phyloP scores from a whole-genome alignment of 1,139 yeast genomes.

The Hansenula lynferdii region DNA sequence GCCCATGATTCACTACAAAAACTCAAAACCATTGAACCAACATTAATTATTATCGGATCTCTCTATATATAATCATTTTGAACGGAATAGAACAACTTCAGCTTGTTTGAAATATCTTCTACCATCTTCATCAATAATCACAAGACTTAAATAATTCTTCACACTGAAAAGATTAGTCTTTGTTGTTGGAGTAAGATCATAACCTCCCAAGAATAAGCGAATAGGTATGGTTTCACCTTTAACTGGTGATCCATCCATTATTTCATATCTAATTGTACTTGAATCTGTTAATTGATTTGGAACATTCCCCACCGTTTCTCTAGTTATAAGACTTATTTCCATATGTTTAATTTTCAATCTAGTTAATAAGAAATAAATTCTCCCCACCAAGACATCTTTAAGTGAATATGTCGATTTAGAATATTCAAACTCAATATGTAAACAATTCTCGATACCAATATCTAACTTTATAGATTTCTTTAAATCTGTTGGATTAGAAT shows the following conservation, averaged over 20 bases:
- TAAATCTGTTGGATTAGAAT: slow-evolving; percentile 29
- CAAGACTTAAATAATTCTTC: slow-evolving; percentile 67
- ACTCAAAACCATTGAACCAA: no score
- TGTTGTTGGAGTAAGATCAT: slow-evolving; percentile 87
- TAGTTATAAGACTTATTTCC: slow-evolving; percentile 82
- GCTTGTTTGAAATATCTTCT: slow-evolving; percentile 94
- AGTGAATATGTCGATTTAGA: slow-evolving; percentile 77
- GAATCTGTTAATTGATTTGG: slow-evolving; percentile 82
- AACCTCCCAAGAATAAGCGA: slow-evolving; percentile 85
- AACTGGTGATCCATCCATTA: slow-evolving; percentile 99
- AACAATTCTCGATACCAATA: slow-evolving; percentile 93
- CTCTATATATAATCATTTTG: neutral
- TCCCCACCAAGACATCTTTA: slow-evolving; percentile 90
- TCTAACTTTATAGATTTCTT: slow-evolving; percentile 77
- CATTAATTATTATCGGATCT: no score
- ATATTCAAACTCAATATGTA: slow-evolving; percentile 95
- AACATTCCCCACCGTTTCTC: slow-evolving; percentile 86
- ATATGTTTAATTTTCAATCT: slow-evolving; percentile 90
- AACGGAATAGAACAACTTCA: slow-evolving; percentile 65
- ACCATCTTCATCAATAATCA: slow-evolving; percentile 92
- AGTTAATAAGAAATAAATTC: slow-evolving; percentile 83
- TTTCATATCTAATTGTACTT: slow-evolving; percentile 85
- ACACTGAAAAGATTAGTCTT: slow-evolving; percentile 50
- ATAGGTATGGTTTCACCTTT: slow-evolving; percentile 97
- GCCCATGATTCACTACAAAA: no score